Base-by-base conservation (phyloP, 257 asterid species). In the Cordia subcordata region DNA sequence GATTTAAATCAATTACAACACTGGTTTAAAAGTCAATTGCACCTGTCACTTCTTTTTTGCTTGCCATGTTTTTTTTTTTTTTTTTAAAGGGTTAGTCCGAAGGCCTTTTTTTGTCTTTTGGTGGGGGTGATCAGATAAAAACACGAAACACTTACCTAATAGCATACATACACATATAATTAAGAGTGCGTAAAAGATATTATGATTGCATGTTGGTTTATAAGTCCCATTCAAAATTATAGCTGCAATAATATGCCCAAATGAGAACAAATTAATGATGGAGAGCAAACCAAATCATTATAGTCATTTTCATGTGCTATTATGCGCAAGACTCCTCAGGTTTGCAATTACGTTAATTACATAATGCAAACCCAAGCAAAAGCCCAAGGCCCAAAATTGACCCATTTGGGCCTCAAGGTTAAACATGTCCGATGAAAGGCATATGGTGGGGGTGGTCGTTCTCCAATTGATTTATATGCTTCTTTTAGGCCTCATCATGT, bases 131-230 rank as follows among this genome's bases (percentile, higher is more conserved):
- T n/a, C n/a, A n/a, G n/a, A n/a, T n/a, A n/a, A 46, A 60, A 60
- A 70, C 50, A 70, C 44, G 65, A 70, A 58, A 33, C 18, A 3
- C 6, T 67, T 63, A 74, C 72, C 72, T 57, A 67, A 74, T 54
- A 57, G 44, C 57, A 35, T n/a, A n/a, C n/a, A n/a, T n/a, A n/a
- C n/a, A n/a, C n/a, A n/a, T 27, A 66, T 70, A 52, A 67, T 60
- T 51, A 63, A 58, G 63, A 53, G 51, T 27, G 6, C 35, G 20
- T 19, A 50, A 64, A 50, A 51, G 42, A 49, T 71, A 65, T 58
- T 72, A 70, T 81, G 71, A 81, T 78, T 69, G 53, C 80, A 21
- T 67, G 61, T 27, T 27, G 35, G 35, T 27, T 27, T 27, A 27
- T 27, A 27, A 27, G 35, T 27, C 35, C 35, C 35, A 27, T 27